A percentile compares a stretch with the other conserved stretches of the same genome.
phyloP scores from a whole-genome alignment of 2,329 filamentous ascomycete species.

The Parasarocladium wereldwijsianum region DNA sequence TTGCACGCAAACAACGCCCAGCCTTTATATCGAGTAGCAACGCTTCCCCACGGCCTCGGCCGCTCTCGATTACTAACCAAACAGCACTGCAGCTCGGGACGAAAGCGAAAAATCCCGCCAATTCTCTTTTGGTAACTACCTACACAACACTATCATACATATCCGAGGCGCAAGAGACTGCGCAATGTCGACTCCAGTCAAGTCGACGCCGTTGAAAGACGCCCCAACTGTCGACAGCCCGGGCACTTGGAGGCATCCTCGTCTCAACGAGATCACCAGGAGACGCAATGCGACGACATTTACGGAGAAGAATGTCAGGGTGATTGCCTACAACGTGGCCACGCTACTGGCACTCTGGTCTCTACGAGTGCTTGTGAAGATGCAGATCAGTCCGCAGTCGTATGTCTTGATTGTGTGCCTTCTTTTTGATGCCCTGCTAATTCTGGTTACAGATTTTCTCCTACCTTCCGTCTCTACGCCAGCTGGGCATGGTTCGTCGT shows the following conservation, averaged over 20 bases:
- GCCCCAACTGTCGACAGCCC: slow-evolving; percentile 35
- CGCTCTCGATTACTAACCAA: too few relatives aligned
- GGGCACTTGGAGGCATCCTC: slow-evolving; percentile 84
- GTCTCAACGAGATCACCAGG: slow-evolving; percentile 70
- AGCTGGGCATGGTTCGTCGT: slow-evolving; percentile 30
- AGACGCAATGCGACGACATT: slow-evolving; percentile 70
- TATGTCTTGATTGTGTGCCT: slow-evolving; percentile 14
- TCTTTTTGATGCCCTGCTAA: slow-evolving; percentile 1
- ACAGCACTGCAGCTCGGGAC: too few relatives aligned
- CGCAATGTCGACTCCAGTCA: slow-evolving; percentile 23
- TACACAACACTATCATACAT: background rate
- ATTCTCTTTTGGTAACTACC: background rate
- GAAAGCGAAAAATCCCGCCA: background rate
- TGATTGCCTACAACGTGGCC: slow-evolving; percentile 51
- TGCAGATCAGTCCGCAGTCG: slow-evolving; percentile 23
- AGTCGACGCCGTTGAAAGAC: slow-evolving; percentile 21
- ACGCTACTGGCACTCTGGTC: slow-evolving; percentile 26
- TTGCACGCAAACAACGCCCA: too few relatives aligned
- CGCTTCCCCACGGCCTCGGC: too few relatives aligned
- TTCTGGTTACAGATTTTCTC: slow-evolving; percentile 18
- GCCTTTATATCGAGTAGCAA: too few relatives aligned
- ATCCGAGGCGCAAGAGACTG: slow-evolving; percentile 9
- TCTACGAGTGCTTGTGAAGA: slow-evolving; percentile 17
- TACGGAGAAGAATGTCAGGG: slow-evolving; percentile 58
- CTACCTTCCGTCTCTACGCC: slow-evolving; percentile 19